Percentiles rank a stretch among this genome's conserved stretches.
Conservation (phyloP, 108 stramenopile species). For the Pseudonitzschia delicatissima region DNA sequence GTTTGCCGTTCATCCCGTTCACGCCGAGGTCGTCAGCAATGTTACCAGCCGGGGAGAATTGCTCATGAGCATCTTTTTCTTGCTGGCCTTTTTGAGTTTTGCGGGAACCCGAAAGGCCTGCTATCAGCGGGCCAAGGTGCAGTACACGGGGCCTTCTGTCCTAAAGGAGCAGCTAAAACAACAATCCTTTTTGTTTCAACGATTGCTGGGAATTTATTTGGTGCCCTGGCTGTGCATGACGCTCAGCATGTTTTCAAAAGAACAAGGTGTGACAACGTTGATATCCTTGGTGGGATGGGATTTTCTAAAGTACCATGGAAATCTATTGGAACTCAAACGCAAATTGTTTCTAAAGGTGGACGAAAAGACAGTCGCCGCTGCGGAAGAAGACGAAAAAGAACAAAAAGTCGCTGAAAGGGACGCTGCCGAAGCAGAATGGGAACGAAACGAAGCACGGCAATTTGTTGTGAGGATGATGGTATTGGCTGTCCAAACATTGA, state of each 20-base stretch:
- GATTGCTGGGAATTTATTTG: conserved; percentile 35
- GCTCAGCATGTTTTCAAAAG: conserved; percentile 46
- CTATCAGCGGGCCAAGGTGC: background rate
- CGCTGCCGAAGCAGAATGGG: background rate
- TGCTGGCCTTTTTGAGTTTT: conserved; percentile 43
- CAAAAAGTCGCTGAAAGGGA: background rate
- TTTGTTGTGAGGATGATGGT: conserved; percentile 35
- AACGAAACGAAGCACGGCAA: conserved; percentile 17
- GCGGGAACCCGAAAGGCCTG: conserved; percentile 16
- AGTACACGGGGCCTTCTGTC: background rate
- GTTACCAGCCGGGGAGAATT: conserved; percentile 61
- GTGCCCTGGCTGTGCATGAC: conserved; percentile 52
- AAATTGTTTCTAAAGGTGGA: conserved; percentile 9
- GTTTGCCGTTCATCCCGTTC: conserved; percentile 57
- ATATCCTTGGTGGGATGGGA: conserved; percentile 45
- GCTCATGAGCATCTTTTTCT: conserved; percentile 47
- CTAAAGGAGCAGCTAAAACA: background rate
- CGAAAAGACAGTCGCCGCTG: too few species aligned
- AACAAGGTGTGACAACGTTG: conserved; percentile 54
- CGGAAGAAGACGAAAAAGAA: background rate
- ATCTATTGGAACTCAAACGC: conserved; percentile 18
- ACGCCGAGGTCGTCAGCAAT: conserved; percentile 58
- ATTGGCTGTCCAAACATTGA: conserved; percentile 44
- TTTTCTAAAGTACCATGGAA: conserved; percentile 42
- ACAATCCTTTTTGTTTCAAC: background rate